Evolutionary conservation across 1,284 basidiomycete species (phyloP).

Genomic region (Spongiforma sp.): DNA sequence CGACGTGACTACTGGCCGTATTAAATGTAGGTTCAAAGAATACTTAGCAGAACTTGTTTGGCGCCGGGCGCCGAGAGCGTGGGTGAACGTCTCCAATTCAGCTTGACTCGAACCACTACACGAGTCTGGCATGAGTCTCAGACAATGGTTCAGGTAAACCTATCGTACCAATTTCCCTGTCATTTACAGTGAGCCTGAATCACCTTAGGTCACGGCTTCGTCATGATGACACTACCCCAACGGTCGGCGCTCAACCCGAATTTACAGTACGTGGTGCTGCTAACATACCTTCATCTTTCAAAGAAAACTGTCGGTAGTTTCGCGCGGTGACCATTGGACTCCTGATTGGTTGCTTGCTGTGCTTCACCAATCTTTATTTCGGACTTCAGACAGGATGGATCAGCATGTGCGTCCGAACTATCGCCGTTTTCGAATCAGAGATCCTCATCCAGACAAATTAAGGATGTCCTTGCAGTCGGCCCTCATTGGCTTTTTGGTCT

Average conservation of each 20-base stretch:
- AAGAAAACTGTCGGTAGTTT: constrained; percentile 25
- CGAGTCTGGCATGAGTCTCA: constrained; percentile 18
- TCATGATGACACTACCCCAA: not conserved
- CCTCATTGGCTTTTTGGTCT: constrained; percentile 89
- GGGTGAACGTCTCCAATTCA: not conserved
- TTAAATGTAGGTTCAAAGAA: too few species aligned
- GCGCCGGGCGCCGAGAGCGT: constrained; percentile 8
- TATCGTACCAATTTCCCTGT: not conserved
- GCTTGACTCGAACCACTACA: too few species aligned
- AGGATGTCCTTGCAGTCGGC: constrained; percentile 98
- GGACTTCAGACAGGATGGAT: constrained; percentile 83
- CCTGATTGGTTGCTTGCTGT: constrained; percentile 72
- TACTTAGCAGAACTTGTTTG: not conserved
- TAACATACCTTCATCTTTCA: not conserved
- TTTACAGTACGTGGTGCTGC: constrained; percentile 31
- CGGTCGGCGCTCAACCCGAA: constrained; percentile 21
- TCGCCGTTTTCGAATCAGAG: not conserved
- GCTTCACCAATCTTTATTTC: constrained; percentile 80
- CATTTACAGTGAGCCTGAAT: not conserved
- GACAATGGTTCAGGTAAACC: constrained; percentile 32
- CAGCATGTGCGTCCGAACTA: constrained; percentile 55
- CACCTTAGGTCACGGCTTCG: constrained; percentile 13
- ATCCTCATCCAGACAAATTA: constrained; percentile 9
- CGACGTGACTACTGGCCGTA: too few species aligned
- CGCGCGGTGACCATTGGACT: constrained; percentile 63